A percentile compares a stretch with the other conserved stretches of the same genome.
Conservation (phyloP, 371 early-diverging fungal genomes). For the Globomyces sp. region DNA sequence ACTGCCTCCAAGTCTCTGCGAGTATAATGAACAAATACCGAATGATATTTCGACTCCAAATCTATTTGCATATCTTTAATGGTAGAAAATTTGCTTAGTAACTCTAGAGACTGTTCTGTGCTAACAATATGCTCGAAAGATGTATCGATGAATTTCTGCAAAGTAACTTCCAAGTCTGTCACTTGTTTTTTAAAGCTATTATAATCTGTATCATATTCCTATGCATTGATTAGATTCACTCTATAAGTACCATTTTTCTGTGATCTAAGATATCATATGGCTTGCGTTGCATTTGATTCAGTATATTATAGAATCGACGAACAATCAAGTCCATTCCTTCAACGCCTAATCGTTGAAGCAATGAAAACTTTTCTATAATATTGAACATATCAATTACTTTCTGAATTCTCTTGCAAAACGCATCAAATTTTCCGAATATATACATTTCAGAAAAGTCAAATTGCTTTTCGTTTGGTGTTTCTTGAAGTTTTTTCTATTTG, state of each 20-base stretch:
- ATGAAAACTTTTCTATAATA: conserved; percentile 59
- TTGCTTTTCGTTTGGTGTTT: conserved; percentile 59
- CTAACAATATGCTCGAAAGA: conserved; percentile 55
- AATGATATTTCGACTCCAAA: conserved; percentile 58
- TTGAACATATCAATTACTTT: conserved; percentile 64
- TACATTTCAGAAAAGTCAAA: conserved; percentile 71
- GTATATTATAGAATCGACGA: conserved; percentile 53
- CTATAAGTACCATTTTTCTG: conserved; percentile 50
- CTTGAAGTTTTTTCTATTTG: conserved; percentile 52
- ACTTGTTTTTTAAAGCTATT: conserved; percentile 59
- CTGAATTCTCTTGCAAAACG: conserved; percentile 63
- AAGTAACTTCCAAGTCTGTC: conserved; percentile 50
- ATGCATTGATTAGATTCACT: background rate
- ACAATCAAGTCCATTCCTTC: conserved; percentile 60
- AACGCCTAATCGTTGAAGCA: conserved; percentile 52
- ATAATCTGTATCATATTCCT: conserved; percentile 64
- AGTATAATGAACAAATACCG: conserved; percentile 62
- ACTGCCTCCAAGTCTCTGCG: conserved; percentile 57
- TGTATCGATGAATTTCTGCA: conserved; percentile 61
- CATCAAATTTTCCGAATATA: conserved; percentile 66
- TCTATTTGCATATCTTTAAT: conserved; percentile 62
- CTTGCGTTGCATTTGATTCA: conserved; percentile 58
- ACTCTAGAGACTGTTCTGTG: conserved; percentile 57
- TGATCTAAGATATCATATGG: conserved; percentile 65
- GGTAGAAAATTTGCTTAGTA: conserved; percentile 54